These are phyloP conservation scores for Grifola frondosa DNA, from an alignment of 1,284 basidiomycete genomes.

Conservation along the genomic window DNA sequence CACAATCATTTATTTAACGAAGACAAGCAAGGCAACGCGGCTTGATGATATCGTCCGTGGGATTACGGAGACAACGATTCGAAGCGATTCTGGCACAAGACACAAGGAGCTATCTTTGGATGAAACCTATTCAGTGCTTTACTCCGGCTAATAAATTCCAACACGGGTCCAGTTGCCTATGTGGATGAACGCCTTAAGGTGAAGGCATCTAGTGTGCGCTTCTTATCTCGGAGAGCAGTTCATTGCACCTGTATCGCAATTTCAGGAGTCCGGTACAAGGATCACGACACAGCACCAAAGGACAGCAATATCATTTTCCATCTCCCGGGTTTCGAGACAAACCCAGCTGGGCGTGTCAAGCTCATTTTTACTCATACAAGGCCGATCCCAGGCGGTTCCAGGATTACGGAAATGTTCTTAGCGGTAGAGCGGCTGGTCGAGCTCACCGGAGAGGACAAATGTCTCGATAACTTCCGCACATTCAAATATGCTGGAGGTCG, in stretches of 20 bases:
- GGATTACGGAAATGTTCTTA: too few relatives aligned
- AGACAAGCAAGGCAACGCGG: slow-evolving; percentile 9
- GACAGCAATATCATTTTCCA: slow-evolving; percentile 7
- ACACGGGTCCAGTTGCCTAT: too few relatives aligned
- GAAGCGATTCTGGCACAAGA: neutral
- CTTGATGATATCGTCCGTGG: slow-evolving; percentile 2
- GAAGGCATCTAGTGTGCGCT: too few relatives aligned
- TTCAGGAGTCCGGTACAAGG: slow-evolving; percentile 1
- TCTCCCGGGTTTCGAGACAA: neutral
- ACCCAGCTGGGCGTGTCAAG: slow-evolving; percentile 1
- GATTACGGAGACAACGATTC: neutral
- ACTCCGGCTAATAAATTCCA: too few relatives aligned
- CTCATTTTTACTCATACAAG: neutral
- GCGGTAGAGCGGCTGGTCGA: too few relatives aligned
- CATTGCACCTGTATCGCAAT: neutral
- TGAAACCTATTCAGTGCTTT: too few relatives aligned
- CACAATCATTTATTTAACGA: neutral
- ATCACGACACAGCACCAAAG: neutral
- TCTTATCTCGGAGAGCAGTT: neutral
- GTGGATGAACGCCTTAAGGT: too few relatives aligned
- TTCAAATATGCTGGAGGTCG: too few relatives aligned
- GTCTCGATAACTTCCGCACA: too few relatives aligned
- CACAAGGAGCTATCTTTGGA: too few relatives aligned
- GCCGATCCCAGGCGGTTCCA: too few relatives aligned
- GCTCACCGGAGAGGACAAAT: too few relatives aligned